Evolutionary conservation across 1,139 yeast genomes (phyloP).

Genomic region (Kodamaea arcana): DNA sequence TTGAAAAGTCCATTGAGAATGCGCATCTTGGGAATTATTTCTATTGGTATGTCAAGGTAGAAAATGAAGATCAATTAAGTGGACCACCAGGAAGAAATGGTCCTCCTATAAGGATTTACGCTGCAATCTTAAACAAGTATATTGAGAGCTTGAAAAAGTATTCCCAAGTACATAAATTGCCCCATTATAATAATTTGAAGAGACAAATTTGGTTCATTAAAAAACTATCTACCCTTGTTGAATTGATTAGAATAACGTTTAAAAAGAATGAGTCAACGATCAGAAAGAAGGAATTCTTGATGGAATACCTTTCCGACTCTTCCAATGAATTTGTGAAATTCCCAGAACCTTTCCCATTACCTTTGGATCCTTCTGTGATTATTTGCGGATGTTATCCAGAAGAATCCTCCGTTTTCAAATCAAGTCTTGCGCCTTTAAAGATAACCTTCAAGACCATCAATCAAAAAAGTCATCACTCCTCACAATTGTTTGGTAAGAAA

Average conservation of each 20-base stretch:
- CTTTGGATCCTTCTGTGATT: conserved; percentile 64
- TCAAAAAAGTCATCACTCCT: conserved; percentile 16
- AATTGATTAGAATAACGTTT: conserved; percentile 35
- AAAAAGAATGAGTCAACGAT: conserved; percentile 43
- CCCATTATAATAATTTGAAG: conserved; percentile 37
- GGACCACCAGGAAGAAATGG: conserved; percentile 6
- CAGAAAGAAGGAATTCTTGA: conserved; percentile 39
- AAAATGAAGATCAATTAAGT: conserved; percentile 63
- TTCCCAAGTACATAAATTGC: conserved; percentile 27
- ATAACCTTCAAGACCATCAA: conserved; percentile 64
- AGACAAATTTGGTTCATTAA: conserved; percentile 46
- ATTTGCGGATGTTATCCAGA: conserved; percentile 76
- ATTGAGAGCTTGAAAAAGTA: conserved; percentile 34
- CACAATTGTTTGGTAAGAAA: conserved; percentile 35
- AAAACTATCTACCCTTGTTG: conserved; percentile 39
- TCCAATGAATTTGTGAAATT: conserved; percentile 40
- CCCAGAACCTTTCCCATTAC: conserved; percentile 57
- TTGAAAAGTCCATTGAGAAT: conserved; percentile 66
- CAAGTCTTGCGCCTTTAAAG: conserved; percentile 84
- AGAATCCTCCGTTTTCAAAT: conserved; percentile 82
- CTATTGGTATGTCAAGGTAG: conserved; percentile 91
- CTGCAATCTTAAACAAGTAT: conserved; percentile 35
- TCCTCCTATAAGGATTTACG: conserved; percentile 21
- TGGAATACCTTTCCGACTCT: conserved; percentile 38
- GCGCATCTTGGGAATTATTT: conserved; percentile 72